These are phyloP conservation scores for Alternaria sp. DNA, from an alignment of 2,329 filamentous ascomycete genomes.

Conservation along the genomic window DNA sequence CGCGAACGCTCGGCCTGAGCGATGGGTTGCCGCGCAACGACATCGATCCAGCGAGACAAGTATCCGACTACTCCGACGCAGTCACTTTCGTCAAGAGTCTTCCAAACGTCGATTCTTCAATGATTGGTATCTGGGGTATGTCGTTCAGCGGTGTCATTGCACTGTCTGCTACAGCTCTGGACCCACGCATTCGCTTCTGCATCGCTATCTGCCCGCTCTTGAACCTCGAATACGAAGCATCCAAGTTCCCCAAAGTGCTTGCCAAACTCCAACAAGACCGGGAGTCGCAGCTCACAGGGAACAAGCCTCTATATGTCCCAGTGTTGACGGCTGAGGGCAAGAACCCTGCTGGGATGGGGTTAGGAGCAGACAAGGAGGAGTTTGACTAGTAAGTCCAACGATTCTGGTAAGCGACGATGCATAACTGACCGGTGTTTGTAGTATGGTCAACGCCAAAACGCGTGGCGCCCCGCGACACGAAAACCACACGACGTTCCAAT, in stretches of 20 bases:
- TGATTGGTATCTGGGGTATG: conserved; percentile 49
- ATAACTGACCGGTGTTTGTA: no score
- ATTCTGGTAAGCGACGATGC: no score
- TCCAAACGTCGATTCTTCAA: conserved; percentile 24
- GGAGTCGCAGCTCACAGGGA: conserved; percentile 5
- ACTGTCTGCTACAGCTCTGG: conserved; percentile 38
- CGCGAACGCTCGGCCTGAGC: conserved; percentile 46
- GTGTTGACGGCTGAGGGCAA: conserved; percentile 9
- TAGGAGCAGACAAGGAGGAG: no score
- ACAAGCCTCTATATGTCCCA: background rate
- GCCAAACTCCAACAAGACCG: conserved; percentile 8
- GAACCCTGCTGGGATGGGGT: background rate
- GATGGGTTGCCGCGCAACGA: conserved; percentile 51
- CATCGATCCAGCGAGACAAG: conserved; percentile 43
- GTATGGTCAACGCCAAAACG: no score
- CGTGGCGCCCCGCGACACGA: no score
- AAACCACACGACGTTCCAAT: no score
- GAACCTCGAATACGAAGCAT: background rate
- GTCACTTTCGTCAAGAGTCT: conserved; percentile 39
- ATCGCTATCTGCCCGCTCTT: conserved; percentile 27
- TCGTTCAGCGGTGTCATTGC: conserved; percentile 40
- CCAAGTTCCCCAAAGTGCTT: conserved; percentile 4
- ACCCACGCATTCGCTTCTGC: conserved; percentile 35
- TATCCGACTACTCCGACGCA: conserved; percentile 47
- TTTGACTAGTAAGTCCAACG: no score